Conservation (phyloP, 2,329 filamentous ascomycete species). For the Botrytis medusae region DNA sequence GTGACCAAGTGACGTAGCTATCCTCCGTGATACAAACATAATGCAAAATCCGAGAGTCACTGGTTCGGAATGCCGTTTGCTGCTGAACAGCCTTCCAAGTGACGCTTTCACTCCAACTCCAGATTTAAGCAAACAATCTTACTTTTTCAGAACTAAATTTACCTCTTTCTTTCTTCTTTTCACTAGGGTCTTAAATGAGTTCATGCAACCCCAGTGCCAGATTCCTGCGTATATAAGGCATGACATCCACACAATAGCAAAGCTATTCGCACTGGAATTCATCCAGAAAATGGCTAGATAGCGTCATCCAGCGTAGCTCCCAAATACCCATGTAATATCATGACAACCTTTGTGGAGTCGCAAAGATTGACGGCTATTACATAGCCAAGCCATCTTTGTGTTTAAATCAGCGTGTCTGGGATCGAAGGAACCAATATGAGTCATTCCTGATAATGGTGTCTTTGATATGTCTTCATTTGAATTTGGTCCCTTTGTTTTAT, state of each 20-base stretch:
- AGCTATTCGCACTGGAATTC: background rate
- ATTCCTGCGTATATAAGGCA: background rate
- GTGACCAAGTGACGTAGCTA: too few species aligned
- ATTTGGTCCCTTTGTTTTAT: background rate
- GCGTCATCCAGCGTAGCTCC: background rate
- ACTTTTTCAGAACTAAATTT: background rate
- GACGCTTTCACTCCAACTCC: background rate
- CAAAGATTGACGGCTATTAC: rapidly evolving
- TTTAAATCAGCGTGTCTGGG: background rate
- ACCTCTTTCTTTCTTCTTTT: background rate
- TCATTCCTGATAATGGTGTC: background rate
- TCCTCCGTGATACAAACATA: too few species aligned
- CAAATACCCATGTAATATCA: background rate
- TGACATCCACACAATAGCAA: rapidly evolving
- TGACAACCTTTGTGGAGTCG: background rate
- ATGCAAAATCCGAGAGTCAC: background rate
- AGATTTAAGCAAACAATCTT: background rate
- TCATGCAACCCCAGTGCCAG: background rate
- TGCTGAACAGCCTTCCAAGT: background rate
- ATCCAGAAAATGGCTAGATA: background rate
- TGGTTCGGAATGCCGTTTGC: background rate
- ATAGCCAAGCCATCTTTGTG: background rate
- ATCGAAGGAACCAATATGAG: background rate
- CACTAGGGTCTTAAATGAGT: rapidly evolving
- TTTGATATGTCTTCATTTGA: background rate